Percentiles rank a stretch among this genome's conserved stretches.
phyloP scores from a whole-genome alignment of 768 basidiomycete species.

The Auriscalpium orientale region DNA sequence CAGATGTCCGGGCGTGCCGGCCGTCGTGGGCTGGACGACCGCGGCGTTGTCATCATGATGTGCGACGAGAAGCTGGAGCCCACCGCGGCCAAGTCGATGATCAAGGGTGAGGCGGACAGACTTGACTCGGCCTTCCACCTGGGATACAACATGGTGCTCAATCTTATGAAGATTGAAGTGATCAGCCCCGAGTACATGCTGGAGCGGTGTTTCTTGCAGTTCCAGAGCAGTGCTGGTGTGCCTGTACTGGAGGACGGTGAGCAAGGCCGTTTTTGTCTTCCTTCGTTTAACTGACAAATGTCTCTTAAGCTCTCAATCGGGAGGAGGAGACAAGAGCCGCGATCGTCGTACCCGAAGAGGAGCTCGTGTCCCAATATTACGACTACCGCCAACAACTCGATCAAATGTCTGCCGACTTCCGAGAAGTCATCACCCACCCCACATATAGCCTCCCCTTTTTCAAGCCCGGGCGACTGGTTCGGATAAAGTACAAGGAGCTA shows the following conservation, averaged over 20 bases:
- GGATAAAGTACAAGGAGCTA: conserved; percentile 74
- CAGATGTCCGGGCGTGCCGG: conserved; percentile 99
- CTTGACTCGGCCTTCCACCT: conserved; percentile 97
- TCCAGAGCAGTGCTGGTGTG: conserved; percentile 90
- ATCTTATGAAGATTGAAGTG: conserved; percentile 97
- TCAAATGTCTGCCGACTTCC: conserved; percentile 81
- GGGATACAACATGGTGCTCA: conserved; percentile 98
- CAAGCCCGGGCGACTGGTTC: conserved; percentile 86
- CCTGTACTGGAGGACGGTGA: conserved; percentile 77
- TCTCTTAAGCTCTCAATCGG: conserved; percentile 53
- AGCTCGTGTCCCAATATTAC: conserved; percentile 82
- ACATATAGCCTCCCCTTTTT: conserved; percentile 93
- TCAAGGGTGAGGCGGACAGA: conserved; percentile 95
- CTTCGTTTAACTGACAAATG: background rate
- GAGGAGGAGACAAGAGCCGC: conserved; percentile 61
- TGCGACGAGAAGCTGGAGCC: conserved; percentile 97
- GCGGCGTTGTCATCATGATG: conserved; percentile 99
- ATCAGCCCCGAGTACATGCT: conserved; percentile 98
- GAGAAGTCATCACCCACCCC: conserved; percentile 90
- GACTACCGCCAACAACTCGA: conserved; percentile 90
- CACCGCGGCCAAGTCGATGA: conserved; percentile 86
- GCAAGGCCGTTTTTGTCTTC: conserved; percentile 17
- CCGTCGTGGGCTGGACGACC: conserved; percentile 91
- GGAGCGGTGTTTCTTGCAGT: conserved; percentile 96
- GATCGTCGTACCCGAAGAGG: conserved; percentile 78